Base-by-base conservation (phyloP, 805 yeast species). In the Nakazawaea anatomiae region DNA sequence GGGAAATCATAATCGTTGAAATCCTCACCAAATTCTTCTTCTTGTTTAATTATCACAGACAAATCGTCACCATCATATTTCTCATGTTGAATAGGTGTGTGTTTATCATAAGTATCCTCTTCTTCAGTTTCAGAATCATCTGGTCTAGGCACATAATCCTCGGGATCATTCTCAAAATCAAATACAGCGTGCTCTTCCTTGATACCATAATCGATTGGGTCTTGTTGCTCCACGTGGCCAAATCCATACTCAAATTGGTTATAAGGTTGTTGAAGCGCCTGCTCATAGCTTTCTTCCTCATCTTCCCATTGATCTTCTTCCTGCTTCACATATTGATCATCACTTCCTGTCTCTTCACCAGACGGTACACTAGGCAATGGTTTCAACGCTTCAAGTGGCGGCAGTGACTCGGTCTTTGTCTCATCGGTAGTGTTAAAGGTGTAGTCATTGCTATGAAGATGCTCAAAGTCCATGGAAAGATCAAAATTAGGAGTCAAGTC, bases 381-480 rank as follows among this genome's bases (percentile, higher is more conserved):
- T 32, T 43, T 43, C 9, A 32, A 8, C 9, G 43, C 6, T 40
- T 14, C 31, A n/a, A 25, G 14, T 25, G 29, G 30, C 8, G 35
- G 35, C 8, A 11, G 35, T 32, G 11, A 11, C 11, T 32, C 35
- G 11, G 35, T 32, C 35, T 32, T 32, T 9, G 35, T 32, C 35
- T 32, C 35, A 9, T 32, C 35, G 11, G 35, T 9, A 9, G 35
- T 32, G 35, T 32, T 32, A 11, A 32, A 32, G 8, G 35, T 32
- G 11, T 32, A 32, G n/a, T 40, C 42, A 14, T 40, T 40, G 1
- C 10, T 29, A 4, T 47, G 50, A 2, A 46, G 49, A 4, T 53
- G 53, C 27, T 59, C 59, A 9, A 62, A 32, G 47, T 68, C 70
- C 27, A 70, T 54, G 44, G 64, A 67, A 31, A 72, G 52, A 29